Conservation (phyloP, 2,329 filamentous ascomycete genomes). For the Nannizzia gypsea region DNA sequence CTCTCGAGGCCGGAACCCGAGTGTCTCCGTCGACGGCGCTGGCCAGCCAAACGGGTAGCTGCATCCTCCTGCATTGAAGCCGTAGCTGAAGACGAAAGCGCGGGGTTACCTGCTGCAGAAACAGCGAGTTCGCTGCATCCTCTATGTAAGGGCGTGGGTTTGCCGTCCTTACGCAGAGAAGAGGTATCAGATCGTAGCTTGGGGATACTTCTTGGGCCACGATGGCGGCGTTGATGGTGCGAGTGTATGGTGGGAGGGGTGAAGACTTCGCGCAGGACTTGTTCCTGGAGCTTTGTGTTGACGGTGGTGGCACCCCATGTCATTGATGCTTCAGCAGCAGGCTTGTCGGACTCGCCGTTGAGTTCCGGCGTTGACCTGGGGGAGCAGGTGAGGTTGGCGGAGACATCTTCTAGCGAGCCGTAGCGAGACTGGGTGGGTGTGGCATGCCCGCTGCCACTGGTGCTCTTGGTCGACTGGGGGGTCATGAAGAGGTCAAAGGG, state of each 20-base stretch:
- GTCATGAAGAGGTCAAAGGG: conserved; percentile 69
- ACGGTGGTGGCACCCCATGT: conserved; percentile 87
- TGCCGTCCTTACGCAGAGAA: background rate
- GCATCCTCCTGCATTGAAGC: conserved; percentile 28
- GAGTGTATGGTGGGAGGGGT: conserved; percentile 72
- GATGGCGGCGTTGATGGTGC: conserved; percentile 50
- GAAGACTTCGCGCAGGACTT: conserved; percentile 88
- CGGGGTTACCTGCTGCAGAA: conserved; percentile 1
- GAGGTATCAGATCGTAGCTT: conserved; percentile 28
- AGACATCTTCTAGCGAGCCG: background rate
- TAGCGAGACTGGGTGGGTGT: background rate
- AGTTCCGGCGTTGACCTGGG: background rate
- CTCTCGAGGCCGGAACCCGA: conserved; percentile 76
- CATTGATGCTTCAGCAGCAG: conserved; percentile 16
- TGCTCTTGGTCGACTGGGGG: conserved; percentile 26
- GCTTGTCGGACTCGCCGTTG: background rate
- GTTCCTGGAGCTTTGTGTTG: conserved; percentile 75
- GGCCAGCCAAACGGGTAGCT: background rate
- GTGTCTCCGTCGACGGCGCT: conserved; percentile 52
- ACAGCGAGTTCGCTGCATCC: background rate
- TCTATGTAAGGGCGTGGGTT: background rate
- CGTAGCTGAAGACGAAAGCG: conserved; percentile 10
- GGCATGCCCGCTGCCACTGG: background rate
- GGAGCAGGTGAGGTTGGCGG: conserved; percentile 4
- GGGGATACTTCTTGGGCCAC: conserved; percentile 53